phyloP scores from a whole-genome alignment of 495 filamentous ascomycete genomes.

The Penicillium steckii region DNA sequence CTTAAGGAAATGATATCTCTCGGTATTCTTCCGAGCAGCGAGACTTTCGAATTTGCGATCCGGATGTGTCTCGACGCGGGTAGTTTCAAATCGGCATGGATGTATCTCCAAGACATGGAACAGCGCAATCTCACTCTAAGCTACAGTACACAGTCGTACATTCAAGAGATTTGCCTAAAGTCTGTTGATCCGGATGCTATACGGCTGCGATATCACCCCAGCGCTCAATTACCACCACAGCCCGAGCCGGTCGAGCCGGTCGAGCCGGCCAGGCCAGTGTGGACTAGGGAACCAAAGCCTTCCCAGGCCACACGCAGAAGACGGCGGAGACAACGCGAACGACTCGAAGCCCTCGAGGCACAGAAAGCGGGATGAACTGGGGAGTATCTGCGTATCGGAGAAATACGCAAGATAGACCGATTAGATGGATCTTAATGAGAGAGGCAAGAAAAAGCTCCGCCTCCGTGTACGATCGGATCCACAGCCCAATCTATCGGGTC shows the following conservation, averaged over 20 bases:
- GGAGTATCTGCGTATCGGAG: not conserved
- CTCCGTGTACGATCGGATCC: not conserved
- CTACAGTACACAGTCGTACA: constrained; percentile 20
- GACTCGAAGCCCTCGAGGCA: not conserved
- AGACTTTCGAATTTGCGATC: constrained; percentile 69
- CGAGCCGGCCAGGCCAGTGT: not conserved
- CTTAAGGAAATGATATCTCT: constrained; percentile 71
- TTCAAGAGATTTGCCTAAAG: constrained; percentile 26
- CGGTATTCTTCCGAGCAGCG: constrained; percentile 53
- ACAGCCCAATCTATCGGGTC: not conserved
- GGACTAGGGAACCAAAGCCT: not conserved
- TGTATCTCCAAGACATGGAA: constrained; percentile 40
- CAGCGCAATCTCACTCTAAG: constrained; percentile 17
- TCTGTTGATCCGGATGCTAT: constrained; percentile 32
- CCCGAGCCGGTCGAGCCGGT: not conserved
- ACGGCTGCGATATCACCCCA: constrained; percentile 30
- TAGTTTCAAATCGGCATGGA: constrained; percentile 38
- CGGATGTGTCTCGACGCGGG: constrained; percentile 56
- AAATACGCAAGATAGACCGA: not conserved
- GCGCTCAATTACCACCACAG: constrained; percentile 8
- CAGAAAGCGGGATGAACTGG: not conserved
- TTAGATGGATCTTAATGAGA: not conserved
- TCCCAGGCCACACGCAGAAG: not conserved
- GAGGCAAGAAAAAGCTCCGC: not conserved
- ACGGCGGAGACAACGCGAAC: not conserved